Base-by-base conservation (phyloP, 2,329 filamentous ascomycete genomes). In the Allantophomopsis cytisporea region DNA sequence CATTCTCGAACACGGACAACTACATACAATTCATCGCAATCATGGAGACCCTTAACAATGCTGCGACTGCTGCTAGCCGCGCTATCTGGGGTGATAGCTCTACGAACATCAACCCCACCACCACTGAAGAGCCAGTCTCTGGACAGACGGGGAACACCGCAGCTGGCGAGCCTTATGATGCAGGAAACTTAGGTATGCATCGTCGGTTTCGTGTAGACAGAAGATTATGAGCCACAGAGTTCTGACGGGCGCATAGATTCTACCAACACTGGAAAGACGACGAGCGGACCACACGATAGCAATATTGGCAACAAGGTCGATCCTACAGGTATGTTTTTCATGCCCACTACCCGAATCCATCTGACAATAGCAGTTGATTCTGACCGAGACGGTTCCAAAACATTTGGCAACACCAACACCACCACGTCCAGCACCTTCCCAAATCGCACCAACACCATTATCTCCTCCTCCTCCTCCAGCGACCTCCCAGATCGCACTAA, bases 151-250 rank as follows among this genome's bases (percentile, higher is more conserved):
- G 85, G 31, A 64, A 80, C 54, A 80, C 82, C 4, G 68, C 69
- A 17, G 68, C 66, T 34, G 74, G 72, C 11, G 79, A 89, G 56
- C 85, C 85, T 0, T 93, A 78, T 50, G 85, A 91, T 54, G 75
- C 76, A 42, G 85, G 85, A 37, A 91, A 91, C 56, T 61, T 73
- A n/a, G 68, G 74, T 64, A 31, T 15, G 5, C 31, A 36, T n/a
- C 20, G 36, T 31, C 14, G 18, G 7, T 36, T 23, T 4, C 13
- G 6, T 4, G 34, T n/a, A 6, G 15, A 14, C 5, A 36, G 10
- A 20, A 23, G 35, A 17, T 13, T 12, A 18, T 16, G 31, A 37
- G 3, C 31, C 7, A 14, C 14, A 34, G 31, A 14, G 17, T 5
- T 37, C 39, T 7, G 31, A 34, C 31, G 6, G 5, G 31, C n/a